Evolutionary conservation across 2,329 filamentous ascomycete species (phyloP).

Genomic region (Microdochium nivale): DNA sequence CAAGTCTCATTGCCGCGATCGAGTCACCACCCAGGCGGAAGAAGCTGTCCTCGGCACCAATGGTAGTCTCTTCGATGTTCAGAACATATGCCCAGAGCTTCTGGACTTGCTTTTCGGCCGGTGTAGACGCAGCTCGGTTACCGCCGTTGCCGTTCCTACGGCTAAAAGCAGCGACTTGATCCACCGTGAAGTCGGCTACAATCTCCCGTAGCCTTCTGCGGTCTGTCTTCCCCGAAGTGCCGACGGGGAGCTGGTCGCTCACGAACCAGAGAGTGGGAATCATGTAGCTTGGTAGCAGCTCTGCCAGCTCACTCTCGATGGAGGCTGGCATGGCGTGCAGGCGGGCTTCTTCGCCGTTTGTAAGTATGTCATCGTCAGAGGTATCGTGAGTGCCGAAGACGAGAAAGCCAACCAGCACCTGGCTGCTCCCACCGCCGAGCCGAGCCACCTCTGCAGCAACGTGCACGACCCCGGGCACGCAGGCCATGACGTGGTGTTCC

Average conservation of each 20-base stretch:
- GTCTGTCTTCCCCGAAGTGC: conserved; percentile 8
- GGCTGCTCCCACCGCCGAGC: conserved; percentile 10
- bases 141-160: conserved; percentile 21
- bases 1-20: conserved; percentile 33
- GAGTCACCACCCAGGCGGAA: conserved; percentile 39
- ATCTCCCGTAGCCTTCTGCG: background rate
- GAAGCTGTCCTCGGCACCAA: conserved; percentile 33
- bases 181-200: background rate
- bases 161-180: conserved; percentile 7
- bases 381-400: no score
- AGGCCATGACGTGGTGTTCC: conserved; percentile 11
- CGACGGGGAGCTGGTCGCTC: conserved; percentile 6
- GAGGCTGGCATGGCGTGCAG: conserved; percentile 9
- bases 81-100: conserved; percentile 6
- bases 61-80: conserved; percentile 7
- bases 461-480: conserved; percentile 9
- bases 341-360: background rate
- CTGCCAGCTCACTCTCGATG: conserved; percentile 21
- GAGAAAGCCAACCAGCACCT: conserved; percentile 32
- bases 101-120: conserved; percentile 1
- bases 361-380: background rate
- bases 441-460: background rate
- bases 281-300: conserved; percentile 9
- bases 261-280: conserved; percentile 10
- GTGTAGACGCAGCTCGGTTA: background rate